Conservation (phyloP, 2,329 filamentous ascomycete genomes). For the Chaetomium olivaceum region DNA sequence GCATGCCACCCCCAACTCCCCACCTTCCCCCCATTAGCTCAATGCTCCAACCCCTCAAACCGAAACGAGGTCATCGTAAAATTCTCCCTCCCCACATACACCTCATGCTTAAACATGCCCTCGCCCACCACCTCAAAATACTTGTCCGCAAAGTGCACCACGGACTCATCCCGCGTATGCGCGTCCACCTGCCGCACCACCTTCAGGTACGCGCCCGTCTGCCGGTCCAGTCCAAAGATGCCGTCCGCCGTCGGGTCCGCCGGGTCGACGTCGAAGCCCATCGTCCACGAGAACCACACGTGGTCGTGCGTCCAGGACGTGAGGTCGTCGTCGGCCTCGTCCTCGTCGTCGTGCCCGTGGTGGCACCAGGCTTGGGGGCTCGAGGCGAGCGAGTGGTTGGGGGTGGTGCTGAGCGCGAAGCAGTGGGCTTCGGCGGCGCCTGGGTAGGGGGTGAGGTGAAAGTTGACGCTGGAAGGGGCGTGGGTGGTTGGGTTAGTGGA, state of each 20-base stretch:
- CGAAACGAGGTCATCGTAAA: slow-evolving; percentile 24
- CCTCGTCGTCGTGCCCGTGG: slow-evolving; percentile 3
- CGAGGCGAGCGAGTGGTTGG: slow-evolving; percentile 15
- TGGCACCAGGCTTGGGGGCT: slow-evolving; percentile 26
- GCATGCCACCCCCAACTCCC: background rate
- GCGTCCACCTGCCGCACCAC: slow-evolving; percentile 23
- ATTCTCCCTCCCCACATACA: slow-evolving; percentile 27
- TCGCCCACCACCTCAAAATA: slow-evolving; percentile 17
- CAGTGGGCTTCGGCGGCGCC: slow-evolving; percentile 20
- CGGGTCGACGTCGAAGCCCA: slow-evolving; percentile 13
- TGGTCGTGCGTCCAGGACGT: background rate
- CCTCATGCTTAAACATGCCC: slow-evolving; percentile 21
- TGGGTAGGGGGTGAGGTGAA: slow-evolving; percentile 25
- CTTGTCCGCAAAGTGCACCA: slow-evolving; percentile 1
- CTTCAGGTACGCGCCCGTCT: slow-evolving; percentile 18
- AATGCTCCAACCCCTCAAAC: slow-evolving; percentile 7
- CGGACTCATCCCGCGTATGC: slow-evolving; percentile 18
- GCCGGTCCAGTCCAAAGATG: background rate
- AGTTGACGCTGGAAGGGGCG: slow-evolving; percentile 24
- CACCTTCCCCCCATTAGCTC: background rate
- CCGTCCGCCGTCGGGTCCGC: background rate
- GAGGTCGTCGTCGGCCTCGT: background rate
- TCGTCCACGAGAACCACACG: slow-evolving; percentile 22
- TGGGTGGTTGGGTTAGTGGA: background rate
- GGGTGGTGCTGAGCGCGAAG: slow-evolving; percentile 26